Evolutionary conservation across 345 rosid species (phyloP), one percentile per base, ranked within the genome.

Genomic region (Arabidopsis suecica): DNA sequence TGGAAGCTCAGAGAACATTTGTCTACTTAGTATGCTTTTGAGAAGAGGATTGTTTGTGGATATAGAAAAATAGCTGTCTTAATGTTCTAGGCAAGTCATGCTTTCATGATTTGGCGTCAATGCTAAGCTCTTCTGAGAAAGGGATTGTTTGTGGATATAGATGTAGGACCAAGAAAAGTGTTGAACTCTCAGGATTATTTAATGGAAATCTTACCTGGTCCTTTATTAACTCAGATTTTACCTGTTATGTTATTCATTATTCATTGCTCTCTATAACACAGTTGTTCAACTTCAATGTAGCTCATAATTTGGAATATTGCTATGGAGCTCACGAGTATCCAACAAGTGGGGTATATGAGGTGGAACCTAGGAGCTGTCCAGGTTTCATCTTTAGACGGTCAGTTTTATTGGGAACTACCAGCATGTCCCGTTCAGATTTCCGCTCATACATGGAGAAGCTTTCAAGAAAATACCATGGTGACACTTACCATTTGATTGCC

Each of bases 311-410:
- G 80, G 99, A 95, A 78, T 95, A 86, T 76, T 93, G 93, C 14
- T 92, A 85, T 74, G 97, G 99, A 65, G 99, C 99, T 61, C 99
- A 95, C 33, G 97, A 95, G 72, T 87, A 80, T 75, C 68, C 94
- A 38, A 69, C 82, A 34, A 95, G 97, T 71, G 99, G 99, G 13
- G 91, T 95, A 20, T 95, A 90, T 59, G 97, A 95, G 78, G 96
- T 90, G 80, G 97, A 95, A 68, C 99, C 99, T 69, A 88, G 37
- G 84, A 85, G 83, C 69, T 95, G 96, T 79, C 99, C 99, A 16
- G 97, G 99, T 72, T 95, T 95, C 84, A 82, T 86, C 56, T 95
- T 89, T 72, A 86, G 99, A 59, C 86, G 97, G 23, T 90, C 99
- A 0, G 79, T 92, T 71, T 73, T 86, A 25, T 61, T 92, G 84